Evolutionary conservation across 495 filamentous ascomycete species (phyloP).

Genomic region (Neurospora sp.): DNA sequence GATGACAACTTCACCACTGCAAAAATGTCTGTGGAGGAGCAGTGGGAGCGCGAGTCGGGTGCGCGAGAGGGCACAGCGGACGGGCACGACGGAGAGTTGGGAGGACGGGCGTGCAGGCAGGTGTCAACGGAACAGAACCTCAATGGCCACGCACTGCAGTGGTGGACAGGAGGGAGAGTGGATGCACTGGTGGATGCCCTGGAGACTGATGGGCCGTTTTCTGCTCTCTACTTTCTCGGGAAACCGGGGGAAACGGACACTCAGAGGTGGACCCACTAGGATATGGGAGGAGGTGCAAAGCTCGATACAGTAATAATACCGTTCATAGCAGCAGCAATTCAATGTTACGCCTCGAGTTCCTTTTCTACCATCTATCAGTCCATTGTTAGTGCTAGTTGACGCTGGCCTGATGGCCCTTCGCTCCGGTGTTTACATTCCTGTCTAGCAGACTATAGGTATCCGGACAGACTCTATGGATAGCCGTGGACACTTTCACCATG

Average conservation of each 20-base stretch:
- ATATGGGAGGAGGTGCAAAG: not conserved
- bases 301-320: constrained; percentile 1
- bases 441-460: not conserved
- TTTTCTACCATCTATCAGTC: not conserved
- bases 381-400: not conserved
- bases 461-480: too few species aligned
- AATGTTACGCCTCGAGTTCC: not conserved
- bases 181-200: not conserved
- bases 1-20: not conserved
- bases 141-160: not conserved
- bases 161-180: not conserved
- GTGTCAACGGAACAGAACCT: not conserved
- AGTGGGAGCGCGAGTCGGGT: not conserved
- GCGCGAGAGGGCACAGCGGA: not conserved
- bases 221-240: not conserved
- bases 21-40: not conserved
- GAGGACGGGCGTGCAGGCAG: not conserved
- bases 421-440: not conserved
- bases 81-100: not conserved
- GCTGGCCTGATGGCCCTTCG: not conserved
- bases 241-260: not conserved
- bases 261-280: not conserved
- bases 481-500: not conserved
- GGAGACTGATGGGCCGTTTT: not conserved
- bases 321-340: not conserved